Base-by-base conservation (phyloP, 306 rosid genomes). In the Lathyrus aphaca region DNA sequence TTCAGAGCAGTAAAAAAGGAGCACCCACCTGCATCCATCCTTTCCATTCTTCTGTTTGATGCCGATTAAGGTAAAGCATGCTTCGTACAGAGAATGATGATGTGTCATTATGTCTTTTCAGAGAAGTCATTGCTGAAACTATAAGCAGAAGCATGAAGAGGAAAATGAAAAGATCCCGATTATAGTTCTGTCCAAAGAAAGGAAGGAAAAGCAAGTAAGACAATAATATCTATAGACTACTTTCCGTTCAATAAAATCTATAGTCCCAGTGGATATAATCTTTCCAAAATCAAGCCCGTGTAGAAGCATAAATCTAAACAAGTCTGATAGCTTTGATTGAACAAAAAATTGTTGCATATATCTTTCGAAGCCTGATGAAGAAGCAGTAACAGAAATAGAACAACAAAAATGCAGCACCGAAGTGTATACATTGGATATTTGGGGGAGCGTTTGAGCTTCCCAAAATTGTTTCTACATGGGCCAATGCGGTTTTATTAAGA, bases 1-100 rank as follows among this genome's bases (percentile, higher is more conserved):
- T 60, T 25, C 21, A 14, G 63, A 72, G 39, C 69, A 72, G 14
- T 62, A 37, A 62, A 60, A 56, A 66, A 53, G 56, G 68, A 77
- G 58, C 19, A 82, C 96, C 83, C 77, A 91, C 99, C 97, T 95
- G 99, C 99, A 95, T 95, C 97, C 97, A 95, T 74, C 99, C 99
- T 77, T 87, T 95, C 99, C 99, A 95, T 71, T 95, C 99, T 75
- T 95, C 99, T 42, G 99, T 95, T 75, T 95, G 97, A 79, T 95
- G 96, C 51, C 99, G 91, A 80, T 95, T 95, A 60, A 95, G 96
- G 81, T 91, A 95, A 60, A 89, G 96, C 68, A 91, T 75, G 70
- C 79, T 86, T 81, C 87, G 91, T 69, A 85, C 97, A 73, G 99
- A 84, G 77, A 91, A 91, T 40, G 95, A 73, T 32, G 97, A 86